Conservation (phyloP, 1,139 yeast genomes). For the Pneumocystis oryctolagi region DNA sequence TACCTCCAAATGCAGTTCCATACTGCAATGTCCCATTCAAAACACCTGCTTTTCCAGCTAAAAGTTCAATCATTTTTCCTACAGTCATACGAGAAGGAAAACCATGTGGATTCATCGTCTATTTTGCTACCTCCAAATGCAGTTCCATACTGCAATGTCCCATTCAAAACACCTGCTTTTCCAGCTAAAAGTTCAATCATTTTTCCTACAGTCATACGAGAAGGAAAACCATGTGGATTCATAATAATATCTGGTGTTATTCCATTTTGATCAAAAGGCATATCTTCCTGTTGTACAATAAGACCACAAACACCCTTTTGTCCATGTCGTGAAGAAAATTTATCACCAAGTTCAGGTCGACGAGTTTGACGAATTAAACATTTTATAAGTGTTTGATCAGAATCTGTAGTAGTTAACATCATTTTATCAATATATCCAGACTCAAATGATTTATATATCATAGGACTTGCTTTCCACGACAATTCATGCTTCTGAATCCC, state of each 20-base stretch:
- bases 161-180: constrained; percentile 91
- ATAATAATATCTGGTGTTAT: constrained; percentile 86
- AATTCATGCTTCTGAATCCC: constrained; percentile 24
- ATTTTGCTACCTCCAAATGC: constrained; percentile 94
- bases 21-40: constrained; percentile 80
- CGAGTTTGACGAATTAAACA: constrained; percentile 88
- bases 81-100: constrained; percentile 99
- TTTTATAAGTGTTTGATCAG: constrained; percentile 86
- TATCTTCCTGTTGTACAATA: constrained; percentile 88
- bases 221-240: constrained; percentile 99
- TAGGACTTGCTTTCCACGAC: constrained; percentile 80
- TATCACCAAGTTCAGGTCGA: constrained; percentile 95
- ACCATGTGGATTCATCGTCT: constrained; percentile 99
- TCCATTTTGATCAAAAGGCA: constrained; percentile 88
- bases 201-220: constrained; percentile 99
- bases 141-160: constrained; percentile 86
- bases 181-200: constrained; percentile 95
- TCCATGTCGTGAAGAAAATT: constrained; percentile 92
- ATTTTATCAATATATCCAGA: constrained; percentile 93
- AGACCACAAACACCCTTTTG: constrained; percentile 99
- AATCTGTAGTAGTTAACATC: constrained; percentile 90
- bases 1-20: constrained; percentile 97
- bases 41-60: constrained; percentile 96
- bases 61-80: constrained; percentile 92
- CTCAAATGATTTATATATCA: constrained; percentile 84